These are phyloP conservation scores for Cyclotella atomus DNA, from an alignment of 108 stramenopile species.

Conservation along the genomic window DNA sequence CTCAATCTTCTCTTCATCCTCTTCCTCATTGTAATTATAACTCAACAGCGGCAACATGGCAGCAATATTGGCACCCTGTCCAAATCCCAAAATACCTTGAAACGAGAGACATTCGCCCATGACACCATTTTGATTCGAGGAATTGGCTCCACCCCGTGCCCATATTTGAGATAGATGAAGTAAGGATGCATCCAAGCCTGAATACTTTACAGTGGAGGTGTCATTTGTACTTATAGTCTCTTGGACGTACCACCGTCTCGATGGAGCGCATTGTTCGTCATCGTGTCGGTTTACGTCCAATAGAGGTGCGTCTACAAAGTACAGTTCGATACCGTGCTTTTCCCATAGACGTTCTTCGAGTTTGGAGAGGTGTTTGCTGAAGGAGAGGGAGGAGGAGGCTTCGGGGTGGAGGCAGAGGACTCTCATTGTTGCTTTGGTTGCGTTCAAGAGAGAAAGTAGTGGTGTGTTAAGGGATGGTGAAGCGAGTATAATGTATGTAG, in stretches of 20 bases:
- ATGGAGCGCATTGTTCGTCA: conserved; percentile 8
- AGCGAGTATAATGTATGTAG: too few species aligned
- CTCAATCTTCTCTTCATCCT: conserved; percentile 7
- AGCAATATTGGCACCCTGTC: conserved; percentile 77
- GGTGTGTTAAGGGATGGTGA: neutral
- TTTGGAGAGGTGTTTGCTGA: conserved; percentile 47
- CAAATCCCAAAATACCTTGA: conserved; percentile 78
- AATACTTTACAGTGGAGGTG: conserved; percentile 29
- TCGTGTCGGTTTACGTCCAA: conserved; percentile 34
- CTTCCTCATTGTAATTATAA: conserved; percentile 23
- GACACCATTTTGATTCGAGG: neutral
- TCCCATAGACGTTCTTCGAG: conserved; percentile 72
- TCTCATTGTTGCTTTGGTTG: conserved; percentile 43
- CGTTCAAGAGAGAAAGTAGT: neutral
- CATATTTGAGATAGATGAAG: conserved; percentile 81
- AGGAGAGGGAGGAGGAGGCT: conserved; percentile 58
- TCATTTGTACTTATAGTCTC: conserved; percentile 5
- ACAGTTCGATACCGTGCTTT: conserved; percentile 81
- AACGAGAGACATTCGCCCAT: conserved; percentile 55
- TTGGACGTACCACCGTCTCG: conserved; percentile 42
- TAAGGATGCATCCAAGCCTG: conserved; percentile 80
- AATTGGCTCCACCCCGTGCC: conserved; percentile 45
- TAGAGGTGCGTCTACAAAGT: conserved; percentile 77
- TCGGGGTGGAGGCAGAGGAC: conserved; percentile 84
- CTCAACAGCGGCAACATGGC: conserved; percentile 66